Conservation (phyloP, 257 asterid genomes). For the Oldenlandia corymbosa region DNA sequence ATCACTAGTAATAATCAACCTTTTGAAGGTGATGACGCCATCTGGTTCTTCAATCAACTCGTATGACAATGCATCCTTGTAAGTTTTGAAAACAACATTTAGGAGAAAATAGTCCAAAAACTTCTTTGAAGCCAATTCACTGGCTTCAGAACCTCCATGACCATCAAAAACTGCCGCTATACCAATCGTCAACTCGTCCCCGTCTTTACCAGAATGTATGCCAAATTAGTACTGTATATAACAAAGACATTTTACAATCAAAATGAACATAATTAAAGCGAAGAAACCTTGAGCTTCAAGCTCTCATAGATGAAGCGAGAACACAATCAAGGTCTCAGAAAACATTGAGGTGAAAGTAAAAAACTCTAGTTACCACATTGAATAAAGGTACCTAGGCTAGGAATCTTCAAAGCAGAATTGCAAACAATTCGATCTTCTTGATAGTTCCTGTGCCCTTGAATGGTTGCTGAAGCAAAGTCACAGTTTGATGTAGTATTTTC, state of each 20-base stretch:
- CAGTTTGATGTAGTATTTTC: conserved; percentile 34
- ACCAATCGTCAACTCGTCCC: conserved; percentile 35
- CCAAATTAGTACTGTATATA: conserved; percentile 7
- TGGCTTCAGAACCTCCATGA: conserved; percentile 72
- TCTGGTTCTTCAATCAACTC: conserved; percentile 21
- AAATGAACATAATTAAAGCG: too few relatives aligned
- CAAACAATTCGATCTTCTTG: conserved; percentile 75
- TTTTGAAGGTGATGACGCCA: conserved; percentile 6
- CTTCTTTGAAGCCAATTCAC: conserved; percentile 62
- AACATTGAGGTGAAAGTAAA: neutral
- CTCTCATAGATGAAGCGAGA: too few relatives aligned
- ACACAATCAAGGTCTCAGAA: neutral
- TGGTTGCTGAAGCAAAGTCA: conserved; percentile 38
- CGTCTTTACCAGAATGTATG: conserved; percentile 30
- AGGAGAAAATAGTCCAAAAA: conserved; percentile 41
- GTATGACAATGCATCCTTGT: conserved; percentile 27
- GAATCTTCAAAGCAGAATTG: conserved; percentile 46
- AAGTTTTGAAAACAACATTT: conserved; percentile 40
- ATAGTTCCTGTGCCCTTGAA: conserved; percentile 58
- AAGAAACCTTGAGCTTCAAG: too few relatives aligned
- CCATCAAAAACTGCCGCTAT: conserved; percentile 80
- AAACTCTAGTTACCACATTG: neutral
- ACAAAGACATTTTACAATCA: too few relatives aligned
- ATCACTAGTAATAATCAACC: conserved; percentile 15
- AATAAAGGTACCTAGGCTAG: conserved; percentile 40